Base-by-base conservation (phyloP, 2,329 filamentous ascomycete genomes). In the Diaporthe sp. region DNA sequence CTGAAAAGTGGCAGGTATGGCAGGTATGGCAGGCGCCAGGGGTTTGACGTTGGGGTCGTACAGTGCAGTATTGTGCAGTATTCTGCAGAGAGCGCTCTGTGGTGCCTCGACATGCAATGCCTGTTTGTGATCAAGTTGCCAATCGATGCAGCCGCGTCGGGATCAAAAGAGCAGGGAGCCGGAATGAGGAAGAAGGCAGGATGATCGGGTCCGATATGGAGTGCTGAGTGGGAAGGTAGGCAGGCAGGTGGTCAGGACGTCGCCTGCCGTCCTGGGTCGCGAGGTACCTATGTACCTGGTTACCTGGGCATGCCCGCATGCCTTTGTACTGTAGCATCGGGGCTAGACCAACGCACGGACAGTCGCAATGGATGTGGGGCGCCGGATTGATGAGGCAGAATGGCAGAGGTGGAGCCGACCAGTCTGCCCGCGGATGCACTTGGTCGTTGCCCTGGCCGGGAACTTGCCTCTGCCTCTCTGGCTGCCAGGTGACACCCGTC, bases 291-390 rank as follows among this genome's bases (percentile, higher is more conserved):
- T 19, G 35, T 42, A 10, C 12, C 50, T 17, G 28, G 35, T 22
- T 42, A 17, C n/a, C 50, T 28, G n/a, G n/a, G n/a, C n/a, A n/a
- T n/a, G n/a, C n/a, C n/a, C n/a, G n/a, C n/a, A n/a, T n/a, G 50
- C 38, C 15, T 4, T 10, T 30, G 45, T 67, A 8, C 45, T 52
- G 64, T 64, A 54, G 38, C 69, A 71, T 54, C 68, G 33, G 30
- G 33, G 42, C 47, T 40, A 58, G 57, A 28, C 57, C 33, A 64
- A 19, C 69, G 47, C 57, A 64, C 45, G 45, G 54, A 61, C 25
- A 13, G 45, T 33, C 19, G 45, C 69, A 72, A 52, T 57, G 57
- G 33, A 45, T 72, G 55, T 54, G 69, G 69, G 69, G 55, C 57
- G 42, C 35, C 30, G 35, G 50, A 40, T 47, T 71, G 55, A 71